Base-by-base conservation (phyloP, 768 basidiomycete species). In the Dendrothele bispora region DNA sequence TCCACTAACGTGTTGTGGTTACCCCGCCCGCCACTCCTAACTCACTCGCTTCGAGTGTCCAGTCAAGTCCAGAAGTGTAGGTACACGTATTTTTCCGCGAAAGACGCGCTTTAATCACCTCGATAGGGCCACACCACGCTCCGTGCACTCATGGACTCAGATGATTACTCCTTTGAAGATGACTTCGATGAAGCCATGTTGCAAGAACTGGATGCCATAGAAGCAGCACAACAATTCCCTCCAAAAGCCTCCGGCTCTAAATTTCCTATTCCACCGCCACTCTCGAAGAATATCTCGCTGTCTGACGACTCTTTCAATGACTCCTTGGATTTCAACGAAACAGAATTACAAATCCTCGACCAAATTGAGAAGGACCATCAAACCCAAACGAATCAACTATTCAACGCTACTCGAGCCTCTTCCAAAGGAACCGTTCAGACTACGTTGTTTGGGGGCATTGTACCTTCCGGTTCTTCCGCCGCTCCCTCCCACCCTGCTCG, bases 121-220 rank as follows among this genome's bases (percentile, higher is more conserved):
- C 30, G 27, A 29, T 30, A 40, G 15, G 30, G 15, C 18, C n/a
- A 26, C 7, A 34, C 18, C 27, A 41, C 24, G 12, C n/a, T 30
- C 21, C 15, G 4, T 27, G 24, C 32, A 24, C 53, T 56, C 51
- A 88, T 91, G 87, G 86, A 82, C 71, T 88, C 86, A 28, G 88
- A 88, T 68, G 83, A 75, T 34, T 88, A 83, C 43, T n/a, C 26
- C 59, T 91, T 86, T 60, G 82, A 82, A 51, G 84, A 85, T 25
- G 76, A 72, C 42, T 58, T 86, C 30, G 78, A 89, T 63, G 76
- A 77, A 36, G 78, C 74, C 28, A 74, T 79, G 3, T 58, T 89
- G 6, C 65, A 75, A 29, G 74, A 86, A 57, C 72, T 91, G 20
- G 84, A 88, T 58, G 75, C 79, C 17, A 83, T 92, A 37, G 88